Evolutionary conservation across 73 alveolate genomes (phyloP), one percentile per base, ranked within the genome.

Genomic region (Paramecium biaurelia): DNA sequence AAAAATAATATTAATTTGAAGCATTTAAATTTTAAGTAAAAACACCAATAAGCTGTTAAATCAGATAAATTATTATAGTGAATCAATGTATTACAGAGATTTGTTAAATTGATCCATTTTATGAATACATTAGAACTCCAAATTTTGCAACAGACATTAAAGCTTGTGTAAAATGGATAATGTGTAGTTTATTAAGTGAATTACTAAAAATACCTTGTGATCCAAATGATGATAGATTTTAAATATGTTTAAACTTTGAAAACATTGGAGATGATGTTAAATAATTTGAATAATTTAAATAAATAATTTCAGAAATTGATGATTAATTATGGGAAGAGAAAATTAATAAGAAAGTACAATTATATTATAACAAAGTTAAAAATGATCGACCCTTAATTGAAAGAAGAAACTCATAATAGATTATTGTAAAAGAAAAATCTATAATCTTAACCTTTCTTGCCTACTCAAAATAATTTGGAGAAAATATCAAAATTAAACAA

Each of bases 21-120:
- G 67, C 94, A 35, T 89, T 89, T 72, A 89, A 89, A 70, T 89
- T 89, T 35, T 38, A 34, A 26, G 87, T 89, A 6, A 89, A 89
- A 89, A 82, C 87, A n/a, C 94, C 94, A 1, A 34, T 70, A 7
- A 74, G 94, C 32, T 58, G 58, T 0, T 43, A 68, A 24, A 42
- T 89, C 24, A 68, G 94, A 70, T 49, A 89, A 45, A 38, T 28
- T 28, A 9, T 68, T 6, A 70, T 89, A 10, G 58, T 70, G 67
- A 89, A 89, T 63, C 0, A 89, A 14, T 32, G 76, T 72, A 37
- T 70, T 23, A 12, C 18, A 26, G 79, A 76, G 28, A 63, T 49
- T 24, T 92, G 76, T n/a, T 41, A 18, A 18, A 57, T 37, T 15
- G 94, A 70, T 57, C 47, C 45, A 56, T 11, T 57, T 24, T 58